phyloP scores from a whole-genome alignment of 2,329 filamentous ascomycete species.

The Claviceps sp. region DNA sequence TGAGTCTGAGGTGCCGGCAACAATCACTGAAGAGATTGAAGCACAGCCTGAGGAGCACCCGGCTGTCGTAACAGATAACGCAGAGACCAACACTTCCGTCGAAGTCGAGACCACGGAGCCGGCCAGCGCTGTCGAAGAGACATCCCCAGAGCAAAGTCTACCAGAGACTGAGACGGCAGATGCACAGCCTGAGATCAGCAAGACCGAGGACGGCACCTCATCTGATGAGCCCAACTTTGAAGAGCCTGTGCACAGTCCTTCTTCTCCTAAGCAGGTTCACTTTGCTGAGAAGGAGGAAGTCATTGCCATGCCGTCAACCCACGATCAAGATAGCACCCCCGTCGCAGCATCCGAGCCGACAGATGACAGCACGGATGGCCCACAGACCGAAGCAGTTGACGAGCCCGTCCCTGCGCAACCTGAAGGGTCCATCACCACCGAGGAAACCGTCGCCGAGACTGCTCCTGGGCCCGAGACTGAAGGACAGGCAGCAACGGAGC shows the following conservation, averaged over 20 bases:
- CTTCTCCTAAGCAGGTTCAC: conserved; percentile 5
- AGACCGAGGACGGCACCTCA: background rate
- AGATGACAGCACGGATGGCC: background rate
- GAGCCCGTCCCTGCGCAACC: conserved; percentile 1
- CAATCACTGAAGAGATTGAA: background rate
- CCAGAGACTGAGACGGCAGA: background rate
- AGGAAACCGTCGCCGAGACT: background rate
- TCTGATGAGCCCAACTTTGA: background rate
- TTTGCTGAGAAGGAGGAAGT: conserved; percentile 6
- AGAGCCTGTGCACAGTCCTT: background rate
- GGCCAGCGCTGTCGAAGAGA: background rate
- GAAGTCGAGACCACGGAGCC: background rate
- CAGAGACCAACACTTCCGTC: background rate
- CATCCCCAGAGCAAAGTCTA: background rate
- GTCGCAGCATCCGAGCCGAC: background rate
- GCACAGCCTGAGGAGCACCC: background rate
- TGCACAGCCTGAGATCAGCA: background rate
- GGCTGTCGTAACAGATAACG: background rate
- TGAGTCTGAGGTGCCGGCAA: background rate
- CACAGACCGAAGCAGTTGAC: background rate
- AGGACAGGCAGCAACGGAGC: background rate
- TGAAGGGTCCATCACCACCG: background rate
- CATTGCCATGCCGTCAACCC: background rate
- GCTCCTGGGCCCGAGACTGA: background rate
- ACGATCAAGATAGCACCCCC: background rate